Percentiles rank a stretch among this genome's conserved stretches.
phyloP scores from a whole-genome alignment of 2,329 filamentous ascomycete species.

The Aspergillus sp. region DNA sequence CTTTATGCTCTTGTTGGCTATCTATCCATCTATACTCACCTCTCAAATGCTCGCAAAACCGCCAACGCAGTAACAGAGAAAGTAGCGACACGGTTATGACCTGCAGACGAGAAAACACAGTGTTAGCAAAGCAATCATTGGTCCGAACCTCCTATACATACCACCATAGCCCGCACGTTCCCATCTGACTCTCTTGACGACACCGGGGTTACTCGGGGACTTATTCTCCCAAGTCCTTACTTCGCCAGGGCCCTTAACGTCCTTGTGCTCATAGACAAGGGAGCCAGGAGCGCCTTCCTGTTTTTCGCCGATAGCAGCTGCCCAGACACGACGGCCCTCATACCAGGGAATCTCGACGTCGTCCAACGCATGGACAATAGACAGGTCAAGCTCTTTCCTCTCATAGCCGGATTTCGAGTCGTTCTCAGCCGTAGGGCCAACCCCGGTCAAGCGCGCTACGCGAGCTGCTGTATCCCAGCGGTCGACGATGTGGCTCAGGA shows the following conservation, averaged over 20 bases:
- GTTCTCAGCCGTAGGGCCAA: constrained; percentile 21
- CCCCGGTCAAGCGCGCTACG: constrained; percentile 39
- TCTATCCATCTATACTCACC: constrained; percentile 14
- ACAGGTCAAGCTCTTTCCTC: constrained; percentile 50
- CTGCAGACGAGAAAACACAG: constrained; percentile 14
- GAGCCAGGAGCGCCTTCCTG: constrained; percentile 16
- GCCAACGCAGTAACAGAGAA: constrained; percentile 29
- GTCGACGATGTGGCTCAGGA: constrained; percentile 61
- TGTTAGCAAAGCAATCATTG: no score
- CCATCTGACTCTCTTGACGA: constrained; percentile 34
- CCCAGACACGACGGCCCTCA: constrained; percentile 33
- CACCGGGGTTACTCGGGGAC: constrained; percentile 6
- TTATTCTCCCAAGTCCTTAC: constrained; percentile 31
- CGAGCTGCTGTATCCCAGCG: constrained; percentile 67
- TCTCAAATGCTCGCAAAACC: constrained; percentile 29
- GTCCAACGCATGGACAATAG: constrained; percentile 68
- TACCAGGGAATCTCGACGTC: constrained; percentile 73
- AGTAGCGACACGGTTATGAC: constrained; percentile 34
- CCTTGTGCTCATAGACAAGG: constrained; percentile 20
- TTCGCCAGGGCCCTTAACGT: constrained; percentile 22
- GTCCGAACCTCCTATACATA: no score
- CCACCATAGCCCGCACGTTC: constrained; percentile 36
- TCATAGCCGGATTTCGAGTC: constrained; percentile 46
- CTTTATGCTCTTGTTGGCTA: no score
- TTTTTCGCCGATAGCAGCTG: constrained; percentile 24